Evolutionary conservation across 176 grass and related monocot genomes (phyloP), one percentile per base, ranked within the genome.

Genomic region (Luzula sylvatica): DNA sequence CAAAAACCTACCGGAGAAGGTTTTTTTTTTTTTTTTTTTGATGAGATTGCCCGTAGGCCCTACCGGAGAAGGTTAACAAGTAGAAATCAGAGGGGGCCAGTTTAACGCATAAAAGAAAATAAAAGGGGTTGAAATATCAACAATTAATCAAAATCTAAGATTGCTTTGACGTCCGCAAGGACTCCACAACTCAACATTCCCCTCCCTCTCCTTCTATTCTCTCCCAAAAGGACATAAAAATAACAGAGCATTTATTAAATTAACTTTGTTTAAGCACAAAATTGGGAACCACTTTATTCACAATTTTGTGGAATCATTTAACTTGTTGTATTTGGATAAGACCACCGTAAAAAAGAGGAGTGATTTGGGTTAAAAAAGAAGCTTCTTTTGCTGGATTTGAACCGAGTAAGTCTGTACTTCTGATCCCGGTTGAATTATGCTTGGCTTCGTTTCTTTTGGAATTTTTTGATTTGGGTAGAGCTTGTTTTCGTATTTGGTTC

Each of bases 131-230:
- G 21, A 50, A 41, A 50, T 71, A 71, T 58, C 67, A 71, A 15
- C 23, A 59, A 1, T 53, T 60, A 32, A 71, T 55, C 24, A 38
- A 50, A 71, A 60, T 70, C 67, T 49, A 71, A 60, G 23, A 35
- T 38, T 23, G 15, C 38, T 39, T 71, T 71, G 67, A 71, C 26
- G 67, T 71, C 67, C 67, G 67, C 23, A 42, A 55, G 65, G 29
- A 53, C 29, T 13, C n/a, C n/a, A n/a, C n/a, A n/a, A n/a, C n/a
- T n/a, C 7, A 44, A 11, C 43, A 46, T 24, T 5, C 23, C 45
- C 23, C 58, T 24, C 58, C 11, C 1, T 55, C 40, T 15, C 23
- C 28, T 41, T 12, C 26, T 21, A 11, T 9, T 22, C 32, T 23
- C 41, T 29, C 17, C 46, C 4, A 23, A 41, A 8, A 66, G 29